phyloP scores from a whole-genome alignment of 1,284 basidiomycete species.

The Ceratobasidium sp. region DNA sequence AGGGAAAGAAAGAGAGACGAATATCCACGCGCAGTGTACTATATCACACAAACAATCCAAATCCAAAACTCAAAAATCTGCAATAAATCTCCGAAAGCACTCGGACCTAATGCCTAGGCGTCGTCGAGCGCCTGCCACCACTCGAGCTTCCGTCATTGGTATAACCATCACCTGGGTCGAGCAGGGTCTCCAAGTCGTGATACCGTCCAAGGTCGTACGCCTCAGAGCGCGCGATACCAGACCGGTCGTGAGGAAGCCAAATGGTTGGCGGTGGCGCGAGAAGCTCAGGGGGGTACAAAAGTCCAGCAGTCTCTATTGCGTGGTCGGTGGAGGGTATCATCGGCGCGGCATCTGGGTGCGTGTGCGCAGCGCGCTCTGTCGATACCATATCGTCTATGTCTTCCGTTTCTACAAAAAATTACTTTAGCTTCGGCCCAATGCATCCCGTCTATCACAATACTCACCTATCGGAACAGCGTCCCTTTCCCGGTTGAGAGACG shows the following conservation, averaged over 20 bases:
- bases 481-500: slow-evolving; percentile 64
- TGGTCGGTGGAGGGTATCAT: slow-evolving; percentile 76
- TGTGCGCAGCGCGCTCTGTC: slow-evolving; percentile 78
- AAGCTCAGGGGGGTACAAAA: slow-evolving; percentile 82
- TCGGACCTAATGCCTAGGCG: slow-evolving; percentile 31
- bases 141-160: slow-evolving; percentile 20
- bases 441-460: slow-evolving; percentile 49
- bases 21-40: background rate
- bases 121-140: slow-evolving; percentile 17
- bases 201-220: slow-evolving; percentile 75
- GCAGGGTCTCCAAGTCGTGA: slow-evolving; percentile 56
- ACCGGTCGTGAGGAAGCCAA: slow-evolving; percentile 79
- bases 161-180: slow-evolving; percentile 35
- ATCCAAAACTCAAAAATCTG: background rate
- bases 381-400: slow-evolving; percentile 78
- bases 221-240: slow-evolving; percentile 75
- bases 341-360: slow-evolving; percentile 79
- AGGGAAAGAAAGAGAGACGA: background rate
- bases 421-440: background rate
- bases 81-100: too few species aligned
- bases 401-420: slow-evolving; percentile 66
- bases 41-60: background rate
- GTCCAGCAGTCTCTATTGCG: slow-evolving; percentile 75
- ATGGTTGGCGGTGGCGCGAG: slow-evolving; percentile 78
- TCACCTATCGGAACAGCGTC: slow-evolving; percentile 71